phyloP scores from a whole-genome alignment of 129 eudicot genomes.

The Escallonia rubra region DNA sequence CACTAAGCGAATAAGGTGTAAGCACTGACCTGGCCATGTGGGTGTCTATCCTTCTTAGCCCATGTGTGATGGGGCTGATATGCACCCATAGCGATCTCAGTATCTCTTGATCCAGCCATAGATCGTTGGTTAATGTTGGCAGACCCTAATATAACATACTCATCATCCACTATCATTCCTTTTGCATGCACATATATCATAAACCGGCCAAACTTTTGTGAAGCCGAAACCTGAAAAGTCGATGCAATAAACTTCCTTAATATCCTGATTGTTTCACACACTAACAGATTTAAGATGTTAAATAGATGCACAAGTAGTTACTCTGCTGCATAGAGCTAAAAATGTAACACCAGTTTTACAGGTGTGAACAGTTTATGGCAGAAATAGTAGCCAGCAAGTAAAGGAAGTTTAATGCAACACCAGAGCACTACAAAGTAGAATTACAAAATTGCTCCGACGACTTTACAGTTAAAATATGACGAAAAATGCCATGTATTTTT shows the following conservation, averaged over 20 bases:
- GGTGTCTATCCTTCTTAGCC: slow-evolving; percentile 37
- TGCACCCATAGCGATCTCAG: slow-evolving; percentile 76
- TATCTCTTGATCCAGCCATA: slow-evolving; percentile 71
- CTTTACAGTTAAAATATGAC: no score
- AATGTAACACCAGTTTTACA: no score
- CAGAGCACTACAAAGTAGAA: no score
- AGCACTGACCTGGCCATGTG: slow-evolving; percentile 49
- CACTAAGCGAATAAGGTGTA: neutral
- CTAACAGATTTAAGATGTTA: no score
- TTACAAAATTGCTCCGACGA: no score
- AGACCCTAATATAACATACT: slow-evolving; percentile 62
- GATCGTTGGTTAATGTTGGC: slow-evolving; percentile 74
- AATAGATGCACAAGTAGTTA: no score
- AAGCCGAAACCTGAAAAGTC: slow-evolving; percentile 37
- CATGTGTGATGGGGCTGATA: slow-evolving; percentile 65
- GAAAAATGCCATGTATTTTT: no score
- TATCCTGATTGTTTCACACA: no score
- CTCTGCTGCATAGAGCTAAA: no score
- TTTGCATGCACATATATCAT: slow-evolving; percentile 79
- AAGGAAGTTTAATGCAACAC: no score
- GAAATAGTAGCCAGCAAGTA: no score
- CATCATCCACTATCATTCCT: slow-evolving; percentile 78
- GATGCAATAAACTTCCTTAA: neutral
- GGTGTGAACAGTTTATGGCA: no score
- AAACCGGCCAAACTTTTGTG: slow-evolving; percentile 40